Evolutionary conservation across 1,284 basidiomycete genomes (phyloP).

Genomic region (Ceratobasidium theobromae): DNA sequence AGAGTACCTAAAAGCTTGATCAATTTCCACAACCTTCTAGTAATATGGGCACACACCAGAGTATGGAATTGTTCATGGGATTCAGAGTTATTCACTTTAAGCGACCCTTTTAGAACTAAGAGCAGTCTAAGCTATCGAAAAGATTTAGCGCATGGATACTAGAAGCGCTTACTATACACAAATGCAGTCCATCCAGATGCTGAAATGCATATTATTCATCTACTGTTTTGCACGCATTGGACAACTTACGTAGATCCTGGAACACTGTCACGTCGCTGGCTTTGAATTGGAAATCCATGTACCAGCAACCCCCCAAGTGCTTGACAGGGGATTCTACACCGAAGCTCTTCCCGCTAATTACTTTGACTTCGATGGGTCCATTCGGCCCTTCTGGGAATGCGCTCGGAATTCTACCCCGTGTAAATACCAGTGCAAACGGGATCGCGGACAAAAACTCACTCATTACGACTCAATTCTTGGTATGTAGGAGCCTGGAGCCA

Average conservation of each 20-base stretch:
- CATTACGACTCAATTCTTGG: constrained; percentile 67
- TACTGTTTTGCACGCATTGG: not conserved
- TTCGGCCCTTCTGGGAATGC: constrained; percentile 71
- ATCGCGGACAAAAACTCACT: too few relatives aligned
- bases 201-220: constrained; percentile 40
- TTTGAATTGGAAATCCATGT: constrained; percentile 78
- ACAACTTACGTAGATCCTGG: constrained; percentile 75
- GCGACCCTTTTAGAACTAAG: constrained; percentile 65
- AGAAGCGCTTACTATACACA: constrained; percentile 63
- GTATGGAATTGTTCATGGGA: constrained; percentile 69
- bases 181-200: constrained; percentile 80
- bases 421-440: constrained; percentile 4
- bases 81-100: constrained; percentile 55
- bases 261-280: constrained; percentile 68
- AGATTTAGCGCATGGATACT: not conserved
- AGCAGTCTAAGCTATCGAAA: constrained; percentile 1
- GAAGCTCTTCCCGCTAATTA: constrained; percentile 87
- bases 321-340: constrained; percentile 85
- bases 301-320: constrained; percentile 92
- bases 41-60: constrained; percentile 47
- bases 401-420: constrained; percentile 60
- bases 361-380: constrained; percentile 72
- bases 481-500: constrained; percentile 63
- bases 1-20: constrained; percentile 40
- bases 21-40: not conserved